Conservation (phyloP, 225 moss, liverwort and hornwort species). For the Marchantia paleacea region DNA sequence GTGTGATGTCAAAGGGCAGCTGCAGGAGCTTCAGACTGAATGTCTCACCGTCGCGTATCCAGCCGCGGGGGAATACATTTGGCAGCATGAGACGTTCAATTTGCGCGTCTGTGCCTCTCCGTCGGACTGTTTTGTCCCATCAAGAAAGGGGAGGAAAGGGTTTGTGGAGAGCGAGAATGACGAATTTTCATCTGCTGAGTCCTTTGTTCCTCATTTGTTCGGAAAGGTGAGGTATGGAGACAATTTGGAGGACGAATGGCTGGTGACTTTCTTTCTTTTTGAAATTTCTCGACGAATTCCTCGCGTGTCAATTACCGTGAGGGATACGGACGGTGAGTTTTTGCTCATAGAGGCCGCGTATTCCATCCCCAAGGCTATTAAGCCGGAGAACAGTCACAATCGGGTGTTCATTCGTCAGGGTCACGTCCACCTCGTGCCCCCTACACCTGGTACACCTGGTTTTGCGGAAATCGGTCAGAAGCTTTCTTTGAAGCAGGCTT, state of each 20-base stretch:
- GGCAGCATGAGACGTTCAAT: conserved; percentile 86
- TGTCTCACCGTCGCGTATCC: conserved; percentile 45
- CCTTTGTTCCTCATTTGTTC: conserved; percentile 49
- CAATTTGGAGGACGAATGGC: conserved; percentile 93
- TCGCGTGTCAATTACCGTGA: conserved; percentile 56
- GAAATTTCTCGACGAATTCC: conserved; percentile 47
- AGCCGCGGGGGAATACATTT: conserved; percentile 61
- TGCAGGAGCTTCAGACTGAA: conserved; percentile 41
- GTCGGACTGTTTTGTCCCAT: conserved; percentile 3
- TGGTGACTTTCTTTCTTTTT: conserved; percentile 60
- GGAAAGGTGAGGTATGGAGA: conserved; percentile 77
- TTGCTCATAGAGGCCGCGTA: conserved; percentile 82
- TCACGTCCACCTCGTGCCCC: conserved; percentile 52
- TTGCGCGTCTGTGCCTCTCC: conserved; percentile 42
- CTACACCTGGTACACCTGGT: conserved; percentile 3
- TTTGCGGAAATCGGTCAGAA: not conserved
- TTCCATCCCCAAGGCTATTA: conserved; percentile 73
- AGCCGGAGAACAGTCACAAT: conserved; percentile 80
- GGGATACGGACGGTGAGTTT: conserved; percentile 89
- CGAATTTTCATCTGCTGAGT: conserved; percentile 22
- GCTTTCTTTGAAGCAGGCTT: conserved; percentile 32
- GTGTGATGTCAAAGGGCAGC: conserved; percentile 24
- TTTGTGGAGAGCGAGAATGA: conserved; percentile 28
- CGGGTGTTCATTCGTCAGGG: conserved; percentile 68
- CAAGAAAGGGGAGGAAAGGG: not conserved